Conservation (phyloP, 768 basidiomycete genomes). For the Sarcomyxa edulis region DNA sequence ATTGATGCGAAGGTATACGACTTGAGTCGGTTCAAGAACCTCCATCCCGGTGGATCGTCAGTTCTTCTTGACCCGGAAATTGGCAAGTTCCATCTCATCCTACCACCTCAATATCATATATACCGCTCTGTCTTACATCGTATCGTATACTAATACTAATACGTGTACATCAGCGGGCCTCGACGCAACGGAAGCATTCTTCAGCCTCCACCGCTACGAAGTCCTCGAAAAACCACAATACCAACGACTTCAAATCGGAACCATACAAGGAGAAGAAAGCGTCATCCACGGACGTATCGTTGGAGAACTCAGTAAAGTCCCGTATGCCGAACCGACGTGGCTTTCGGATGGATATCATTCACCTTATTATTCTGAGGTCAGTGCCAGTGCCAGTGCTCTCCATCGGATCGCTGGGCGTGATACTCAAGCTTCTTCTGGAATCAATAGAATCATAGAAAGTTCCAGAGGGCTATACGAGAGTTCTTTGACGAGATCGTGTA, state of each 20-base stretch:
- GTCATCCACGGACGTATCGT: conserved; percentile 40
- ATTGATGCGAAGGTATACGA: conserved; percentile 84
- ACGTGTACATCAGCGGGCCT: conserved; percentile 80
- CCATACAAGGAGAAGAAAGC: conserved; percentile 55
- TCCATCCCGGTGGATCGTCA: conserved; percentile 81
- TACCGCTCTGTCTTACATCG: conserved; percentile 25
- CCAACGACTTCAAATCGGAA: conserved; percentile 69
- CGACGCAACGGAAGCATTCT: conserved; percentile 87
- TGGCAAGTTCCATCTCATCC: conserved; percentile 41
- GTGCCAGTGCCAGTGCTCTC: conserved; percentile 29
- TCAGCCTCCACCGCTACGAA: conserved; percentile 82
- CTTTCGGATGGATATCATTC: conserved; percentile 53
- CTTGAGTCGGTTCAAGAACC: conserved; percentile 67
- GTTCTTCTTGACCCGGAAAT: conserved; percentile 78
- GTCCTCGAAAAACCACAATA: conserved; percentile 75
- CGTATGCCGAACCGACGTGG: conserved; percentile 90
- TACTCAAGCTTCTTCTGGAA: conserved; percentile 13
- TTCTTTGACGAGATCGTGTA: conserved; percentile 69
- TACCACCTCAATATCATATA: background rate
- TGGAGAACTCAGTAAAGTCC: conserved; percentile 68
- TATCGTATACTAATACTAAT: too few relatives aligned
- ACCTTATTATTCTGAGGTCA: conserved; percentile 72
- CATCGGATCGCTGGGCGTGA: conserved; percentile 4
- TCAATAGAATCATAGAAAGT: conserved; percentile 50
- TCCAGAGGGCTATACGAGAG: conserved; percentile 59